Conservation (phyloP, 1,284 basidiomycete species). For the Rugosomyces carneus region DNA sequence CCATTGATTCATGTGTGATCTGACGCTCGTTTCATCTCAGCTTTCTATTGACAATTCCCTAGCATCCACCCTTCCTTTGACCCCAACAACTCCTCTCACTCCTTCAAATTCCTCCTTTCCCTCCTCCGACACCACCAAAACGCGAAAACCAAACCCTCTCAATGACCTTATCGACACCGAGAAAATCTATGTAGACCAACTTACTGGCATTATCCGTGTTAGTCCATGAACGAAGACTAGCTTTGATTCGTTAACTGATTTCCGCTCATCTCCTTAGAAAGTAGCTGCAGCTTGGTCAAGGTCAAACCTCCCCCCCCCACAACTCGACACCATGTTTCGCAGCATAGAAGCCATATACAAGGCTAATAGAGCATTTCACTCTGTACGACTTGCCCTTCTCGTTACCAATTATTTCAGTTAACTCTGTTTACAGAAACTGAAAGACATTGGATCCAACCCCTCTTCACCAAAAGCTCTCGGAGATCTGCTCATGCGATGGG, state of each 20-base stretch:
- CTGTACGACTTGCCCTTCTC: slow-evolving; percentile 35
- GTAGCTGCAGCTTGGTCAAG: slow-evolving; percentile 96
- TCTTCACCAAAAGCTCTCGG: slow-evolving; percentile 94
- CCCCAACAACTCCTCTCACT: slow-evolving; percentile 31
- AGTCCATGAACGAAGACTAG: slow-evolving; percentile 26
- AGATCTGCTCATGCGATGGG: slow-evolving; percentile 97
- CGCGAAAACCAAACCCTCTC: slow-evolving; percentile 76
- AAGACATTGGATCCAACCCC: slow-evolving; percentile 90
- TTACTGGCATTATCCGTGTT: slow-evolving; percentile 88
- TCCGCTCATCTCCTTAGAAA: slow-evolving; percentile 49
- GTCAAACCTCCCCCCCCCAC: slow-evolving; percentile 87
- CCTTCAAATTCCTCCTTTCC: slow-evolving; percentile 31
- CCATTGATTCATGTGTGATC: slow-evolving; percentile 12
- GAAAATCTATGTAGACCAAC: slow-evolving; percentile 86
- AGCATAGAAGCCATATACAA: slow-evolving; percentile 90
- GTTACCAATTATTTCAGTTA: slow-evolving; percentile 12
- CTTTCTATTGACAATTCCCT: slow-evolving; percentile 4
- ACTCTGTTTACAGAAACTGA: slow-evolving; percentile 63
- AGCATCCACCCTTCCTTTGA: slow-evolving; percentile 27
- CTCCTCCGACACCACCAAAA: slow-evolving; percentile 35
- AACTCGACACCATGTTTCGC: slow-evolving; percentile 92
- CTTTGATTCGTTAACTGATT: slow-evolving; percentile 13
- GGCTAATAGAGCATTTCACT: slow-evolving; percentile 77
- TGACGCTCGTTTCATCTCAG: background rate
- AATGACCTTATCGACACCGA: slow-evolving; percentile 93